Evolutionary conservation across 352 stramenopile species (phyloP).

Genomic region (Phytophthora hybrid): DNA sequence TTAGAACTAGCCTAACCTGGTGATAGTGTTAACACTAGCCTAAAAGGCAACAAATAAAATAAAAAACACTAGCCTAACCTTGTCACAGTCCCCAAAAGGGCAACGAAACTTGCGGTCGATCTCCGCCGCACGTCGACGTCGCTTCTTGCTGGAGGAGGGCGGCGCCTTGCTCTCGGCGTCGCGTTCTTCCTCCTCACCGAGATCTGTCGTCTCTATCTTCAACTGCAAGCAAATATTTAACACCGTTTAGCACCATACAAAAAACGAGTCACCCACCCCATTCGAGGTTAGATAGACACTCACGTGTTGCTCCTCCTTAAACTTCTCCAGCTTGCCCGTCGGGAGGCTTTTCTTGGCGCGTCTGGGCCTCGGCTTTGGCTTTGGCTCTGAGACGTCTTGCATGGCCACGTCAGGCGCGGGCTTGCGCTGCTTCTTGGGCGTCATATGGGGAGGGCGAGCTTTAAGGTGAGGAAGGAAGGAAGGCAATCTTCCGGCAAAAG

Average conservation of each 20-base stretch:
- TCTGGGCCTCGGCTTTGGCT: constrained; percentile 8
- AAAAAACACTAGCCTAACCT: constrained; percentile 46
- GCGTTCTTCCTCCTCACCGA: constrained; percentile 17
- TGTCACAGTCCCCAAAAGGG: constrained; percentile 38
- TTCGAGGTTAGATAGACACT: constrained; percentile 1
- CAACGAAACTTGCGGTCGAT: constrained; percentile 87
- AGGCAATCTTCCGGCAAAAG: neutral
- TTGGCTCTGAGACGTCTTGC: constrained; percentile 18
- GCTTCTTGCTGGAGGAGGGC: constrained; percentile 70
- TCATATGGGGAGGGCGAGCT: constrained; percentile 1
- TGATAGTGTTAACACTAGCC: constrained; percentile 1
- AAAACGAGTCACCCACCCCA: neutral
- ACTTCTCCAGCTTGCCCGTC: constrained; percentile 43
- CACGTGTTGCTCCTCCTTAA: constrained; percentile 69
- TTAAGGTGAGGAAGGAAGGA: neutral
- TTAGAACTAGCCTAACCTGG: constrained; percentile 5
- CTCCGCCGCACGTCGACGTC: constrained; percentile 72
- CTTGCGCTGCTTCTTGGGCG: constrained; percentile 27
- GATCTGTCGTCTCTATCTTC: constrained; percentile 63
- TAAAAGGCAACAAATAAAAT: constrained; percentile 10
- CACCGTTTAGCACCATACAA: constrained; percentile 8
- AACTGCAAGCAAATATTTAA: constrained; percentile 40
- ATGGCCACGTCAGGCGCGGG: constrained; percentile 24
- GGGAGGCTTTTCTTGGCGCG: constrained; percentile 10
- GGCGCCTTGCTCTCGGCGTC: constrained; percentile 38